Evolutionary conservation across 2,329 filamentous ascomycete genomes (phyloP).

Genomic region (Penicillium expansum): DNA sequence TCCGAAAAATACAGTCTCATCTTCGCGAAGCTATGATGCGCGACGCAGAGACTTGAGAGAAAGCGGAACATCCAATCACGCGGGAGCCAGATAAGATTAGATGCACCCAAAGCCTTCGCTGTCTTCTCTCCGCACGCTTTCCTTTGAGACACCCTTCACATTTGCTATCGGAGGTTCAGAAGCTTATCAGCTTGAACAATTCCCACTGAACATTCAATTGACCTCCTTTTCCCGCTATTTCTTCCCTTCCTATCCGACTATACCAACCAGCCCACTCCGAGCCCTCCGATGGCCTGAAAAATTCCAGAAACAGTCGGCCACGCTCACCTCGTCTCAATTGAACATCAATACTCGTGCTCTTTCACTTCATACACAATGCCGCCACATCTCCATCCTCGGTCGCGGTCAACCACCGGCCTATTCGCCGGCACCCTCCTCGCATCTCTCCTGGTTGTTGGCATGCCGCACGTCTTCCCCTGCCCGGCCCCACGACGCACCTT

Average conservation of each 20-base stretch:
- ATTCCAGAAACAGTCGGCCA: conserved; percentile 12
- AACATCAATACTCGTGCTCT: conserved; percentile 1
- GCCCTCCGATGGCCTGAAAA: conserved; percentile 23
- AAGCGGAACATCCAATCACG: conserved; percentile 28
- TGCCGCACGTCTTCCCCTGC: conserved; percentile 89
- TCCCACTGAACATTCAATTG: conserved; percentile 15
- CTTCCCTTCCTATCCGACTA: background rate
- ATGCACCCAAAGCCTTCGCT: conserved; percentile 32
- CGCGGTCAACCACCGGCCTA: conserved; percentile 86
- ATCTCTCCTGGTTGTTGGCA: conserved; percentile 85
- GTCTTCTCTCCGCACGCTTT: conserved; percentile 11
- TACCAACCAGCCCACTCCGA: conserved; percentile 1
- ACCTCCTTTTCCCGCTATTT: background rate
- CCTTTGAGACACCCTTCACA: conserved; percentile 5
- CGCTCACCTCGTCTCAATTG: conserved; percentile 18
- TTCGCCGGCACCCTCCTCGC: conserved; percentile 90
- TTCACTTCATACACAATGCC: conserved; percentile 59
- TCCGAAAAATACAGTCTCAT: conserved; percentile 17
- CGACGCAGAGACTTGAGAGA: conserved; percentile 8
- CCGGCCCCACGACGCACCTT: conserved; percentile 74
- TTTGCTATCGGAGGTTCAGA: background rate
- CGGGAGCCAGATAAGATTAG: conserved; percentile 40
- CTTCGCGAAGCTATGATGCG: conserved; percentile 20
- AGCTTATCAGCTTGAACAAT: background rate
- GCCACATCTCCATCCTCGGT: conserved; percentile 85